phyloP scores from a whole-genome alignment of 495 filamentous ascomycete species.

The Penicillium nucicola region DNA sequence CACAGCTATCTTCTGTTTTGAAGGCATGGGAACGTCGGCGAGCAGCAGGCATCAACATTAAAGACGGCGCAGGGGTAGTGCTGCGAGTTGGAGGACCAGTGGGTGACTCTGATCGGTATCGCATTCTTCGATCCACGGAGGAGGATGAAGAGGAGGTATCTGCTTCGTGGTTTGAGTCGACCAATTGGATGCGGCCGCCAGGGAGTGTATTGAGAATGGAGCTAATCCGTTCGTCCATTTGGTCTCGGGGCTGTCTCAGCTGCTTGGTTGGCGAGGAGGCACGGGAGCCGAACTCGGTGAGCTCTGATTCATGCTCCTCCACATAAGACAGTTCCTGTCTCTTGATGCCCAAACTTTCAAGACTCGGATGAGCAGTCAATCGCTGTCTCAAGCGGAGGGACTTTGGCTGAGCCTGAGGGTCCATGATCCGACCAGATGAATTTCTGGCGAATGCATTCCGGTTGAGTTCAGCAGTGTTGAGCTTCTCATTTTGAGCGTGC shows the following conservation, averaged over 20 bases:
- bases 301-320: slow-evolving; percentile 21
- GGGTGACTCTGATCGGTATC: slow-evolving; percentile 37
- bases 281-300: slow-evolving; percentile 22
- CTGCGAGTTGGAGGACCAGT: slow-evolving; percentile 32
- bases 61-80: slow-evolving; percentile 60
- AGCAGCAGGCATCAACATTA: slow-evolving; percentile 64
- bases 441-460: slow-evolving; percentile 13
- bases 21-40: slow-evolving; percentile 35
- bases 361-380: slow-evolving; percentile 35
- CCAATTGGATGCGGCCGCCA: slow-evolving; percentile 71
- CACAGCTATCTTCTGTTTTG: slow-evolving; percentile 53
- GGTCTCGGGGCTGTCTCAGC: slow-evolving; percentile 52
- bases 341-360: slow-evolving; percentile 36
- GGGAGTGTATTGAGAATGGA: slow-evolving; percentile 79
- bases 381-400: slow-evolving; percentile 29
- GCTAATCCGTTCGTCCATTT: slow-evolving; percentile 81
- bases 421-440: slow-evolving; percentile 10
- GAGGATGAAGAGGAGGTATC: slow-evolving; percentile 34
- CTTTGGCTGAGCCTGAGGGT: slow-evolving; percentile 23
- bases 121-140: slow-evolving; percentile 34
- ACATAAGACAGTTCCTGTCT: slow-evolving; percentile 25
- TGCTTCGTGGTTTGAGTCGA: slow-evolving; percentile 29
- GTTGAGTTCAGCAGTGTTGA: slow-evolving; percentile 14
- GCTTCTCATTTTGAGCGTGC: slow-evolving; percentile 1
- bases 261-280: slow-evolving; percentile 31